Conservation (phyloP, 1,284 basidiomycete species). For the Vanrija sp. region DNA sequence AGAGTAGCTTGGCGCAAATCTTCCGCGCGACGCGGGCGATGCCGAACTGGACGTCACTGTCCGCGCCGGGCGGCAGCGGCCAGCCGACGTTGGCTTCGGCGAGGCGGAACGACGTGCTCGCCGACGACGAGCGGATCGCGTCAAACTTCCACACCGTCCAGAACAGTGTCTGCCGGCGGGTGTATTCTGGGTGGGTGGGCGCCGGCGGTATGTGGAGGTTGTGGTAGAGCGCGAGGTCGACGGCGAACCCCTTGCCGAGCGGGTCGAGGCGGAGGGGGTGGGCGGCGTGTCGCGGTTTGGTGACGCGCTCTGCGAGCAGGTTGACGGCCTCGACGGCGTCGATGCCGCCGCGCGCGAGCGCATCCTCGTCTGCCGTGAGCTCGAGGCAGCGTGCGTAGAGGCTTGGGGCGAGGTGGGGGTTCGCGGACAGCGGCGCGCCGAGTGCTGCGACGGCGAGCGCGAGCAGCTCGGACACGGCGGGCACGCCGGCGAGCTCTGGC, state of each 20-base stretch:
- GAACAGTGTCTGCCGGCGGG: not conserved
- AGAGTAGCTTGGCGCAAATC: not conserved
- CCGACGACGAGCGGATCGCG: not conserved
- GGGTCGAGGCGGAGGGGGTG: not conserved
- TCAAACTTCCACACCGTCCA: constrained; percentile 1
- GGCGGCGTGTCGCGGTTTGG: not conserved
- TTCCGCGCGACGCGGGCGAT: not conserved
- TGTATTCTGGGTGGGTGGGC: too few relatives aligned
- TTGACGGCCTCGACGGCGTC: not conserved
- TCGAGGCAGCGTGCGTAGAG: not conserved
- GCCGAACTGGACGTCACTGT: not conserved
- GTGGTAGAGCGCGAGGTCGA: constrained; percentile 1
- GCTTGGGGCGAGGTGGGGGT: not conserved
- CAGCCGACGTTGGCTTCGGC: not conserved
- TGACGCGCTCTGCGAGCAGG: not conserved
- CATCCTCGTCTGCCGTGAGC: not conserved
- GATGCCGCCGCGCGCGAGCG: not conserved
- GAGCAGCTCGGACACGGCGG: constrained; percentile 1
- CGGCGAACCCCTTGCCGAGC: not conserved
- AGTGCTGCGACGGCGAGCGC: not conserved
- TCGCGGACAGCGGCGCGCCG: not conserved
- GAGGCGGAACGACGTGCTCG: not conserved
- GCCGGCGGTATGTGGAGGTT: not conserved
- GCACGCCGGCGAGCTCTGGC: not conserved
- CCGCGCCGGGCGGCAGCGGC: not conserved